These are phyloP conservation scores for Saxophila tyrrhenica DNA, from an alignment of 495 filamentous ascomycete species.

Conservation along the genomic window DNA sequence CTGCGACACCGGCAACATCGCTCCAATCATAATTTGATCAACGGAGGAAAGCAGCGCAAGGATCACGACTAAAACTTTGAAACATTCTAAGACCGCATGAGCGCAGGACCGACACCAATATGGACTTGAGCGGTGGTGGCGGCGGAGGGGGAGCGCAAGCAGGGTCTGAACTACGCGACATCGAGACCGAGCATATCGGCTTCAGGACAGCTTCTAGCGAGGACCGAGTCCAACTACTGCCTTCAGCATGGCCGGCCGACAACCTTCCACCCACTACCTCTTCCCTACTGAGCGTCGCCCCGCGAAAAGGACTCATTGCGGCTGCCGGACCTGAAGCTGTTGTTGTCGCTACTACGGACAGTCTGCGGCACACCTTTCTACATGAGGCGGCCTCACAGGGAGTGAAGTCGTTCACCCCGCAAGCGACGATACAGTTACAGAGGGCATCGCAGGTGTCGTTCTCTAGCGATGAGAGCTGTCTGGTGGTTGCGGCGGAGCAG, in stretches of 20 bases:
- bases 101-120: background rate
- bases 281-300: constrained; percentile 77
- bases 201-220: constrained; percentile 74
- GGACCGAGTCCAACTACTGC: constrained; percentile 66
- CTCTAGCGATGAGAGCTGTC: constrained; percentile 67
- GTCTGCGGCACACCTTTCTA: constrained; percentile 64
- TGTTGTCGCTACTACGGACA: constrained; percentile 62
- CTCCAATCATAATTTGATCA: too few relatives aligned
- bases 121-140: constrained; percentile 1
- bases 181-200: constrained; percentile 60
- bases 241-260: constrained; percentile 64
- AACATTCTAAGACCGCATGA: too few relatives aligned
- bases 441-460: constrained; percentile 84
- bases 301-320: constrained; percentile 68
- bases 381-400: constrained; percentile 36
- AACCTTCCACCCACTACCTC: constrained; percentile 65
- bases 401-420: constrained; percentile 59
- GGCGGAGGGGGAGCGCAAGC: constrained; percentile 18
- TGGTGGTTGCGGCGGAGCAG: constrained; percentile 72
- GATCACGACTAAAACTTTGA: too few relatives aligned
- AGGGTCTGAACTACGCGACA: constrained; percentile 46
- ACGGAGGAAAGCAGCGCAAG: too few relatives aligned
- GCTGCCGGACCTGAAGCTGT: constrained; percentile 76
- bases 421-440: constrained; percentile 58
- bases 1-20: too few relatives aligned